Conservation (phyloP, 768 basidiomycete species). For the Suillus plorans region DNA sequence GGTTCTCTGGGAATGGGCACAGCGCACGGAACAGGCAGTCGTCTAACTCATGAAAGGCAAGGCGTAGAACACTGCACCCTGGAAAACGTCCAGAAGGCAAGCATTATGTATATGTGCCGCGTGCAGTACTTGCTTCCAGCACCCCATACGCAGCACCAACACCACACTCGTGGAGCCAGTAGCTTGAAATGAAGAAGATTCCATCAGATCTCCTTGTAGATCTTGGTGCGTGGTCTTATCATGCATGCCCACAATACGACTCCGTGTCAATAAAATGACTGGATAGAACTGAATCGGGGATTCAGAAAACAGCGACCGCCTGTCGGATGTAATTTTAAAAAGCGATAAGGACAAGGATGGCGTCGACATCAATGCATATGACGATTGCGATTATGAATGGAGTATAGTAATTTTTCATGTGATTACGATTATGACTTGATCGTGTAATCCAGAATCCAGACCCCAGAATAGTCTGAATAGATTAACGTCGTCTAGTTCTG, state of each 20-base stretch:
- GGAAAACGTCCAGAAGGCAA: not conserved
- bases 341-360: slow-evolving; percentile 8
- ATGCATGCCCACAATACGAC: not conserved
- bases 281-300: not conserved
- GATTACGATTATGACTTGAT: not conserved
- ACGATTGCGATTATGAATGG: slow-evolving; percentile 26
- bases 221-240: not conserved
- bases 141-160: not conserved
- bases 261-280: not conserved
- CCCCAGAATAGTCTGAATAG: not conserved
- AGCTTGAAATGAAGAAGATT: not conserved
- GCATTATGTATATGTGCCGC: not conserved
- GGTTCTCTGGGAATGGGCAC: not conserved
- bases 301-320: not conserved
- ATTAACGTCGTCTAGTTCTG: slow-evolving; percentile 39
- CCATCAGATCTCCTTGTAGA: not conserved
- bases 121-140: not conserved
- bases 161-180: not conserved
- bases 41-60: not conserved
- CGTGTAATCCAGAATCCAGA: not conserved
- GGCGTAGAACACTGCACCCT: not conserved
- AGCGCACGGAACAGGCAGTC: not conserved
- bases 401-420: slow-evolving; percentile 20
- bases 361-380: slow-evolving; percentile 8
- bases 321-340: not conserved